Evolutionary conservation across 1,284 basidiomycete genomes (phyloP), one percentile per base, ranked within the genome.

Genomic region (Filobasidium uniguttulatum): DNA sequence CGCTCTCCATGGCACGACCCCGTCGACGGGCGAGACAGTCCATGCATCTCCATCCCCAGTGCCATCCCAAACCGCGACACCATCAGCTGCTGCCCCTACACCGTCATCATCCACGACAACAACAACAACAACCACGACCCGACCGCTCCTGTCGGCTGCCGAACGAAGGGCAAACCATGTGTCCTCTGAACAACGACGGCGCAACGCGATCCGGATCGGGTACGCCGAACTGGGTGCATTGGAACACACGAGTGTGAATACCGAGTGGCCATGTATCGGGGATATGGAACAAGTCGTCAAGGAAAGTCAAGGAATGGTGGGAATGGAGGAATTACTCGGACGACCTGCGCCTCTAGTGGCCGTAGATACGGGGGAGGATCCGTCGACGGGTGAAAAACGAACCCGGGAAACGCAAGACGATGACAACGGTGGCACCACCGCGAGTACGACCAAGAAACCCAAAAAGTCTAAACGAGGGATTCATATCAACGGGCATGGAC

Each of bases 181-280:
- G 25, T 33, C 41, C 12, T 50, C 49, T 14, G 49, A 50, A 25
- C 41, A 50, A 46, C 29, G 43, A 5, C 43, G 49, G 7, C 43
- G 49, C n/a, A 50, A 50, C 28, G 43, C 34, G 12, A 50, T 50
- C 10, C 28, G 34, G 3, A 44, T 50, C 33, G 49, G 49, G 20
- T 50, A 50, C 28, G 43, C 49, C 31, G 49, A 50, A 28, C 17
- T 50, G 2, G 49, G 43, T 8, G 40, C 40, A 15, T 25, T 50
- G 25, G 43, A 46, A 20, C 34, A 31, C 19, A 34, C 46, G 44
- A 30, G 22, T 34, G 49, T 50, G 19, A 50, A 50, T 22, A 17
- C 8, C 23, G 19, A 22, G 3, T 50, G 49, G 49, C 49, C 49
- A 22, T 3, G 3, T 10, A 36, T 25, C 19, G 43, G 33, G 22